Base-by-base conservation (phyloP, 352 stramenopile genomes). In the Blastocystis sp. region DNA sequence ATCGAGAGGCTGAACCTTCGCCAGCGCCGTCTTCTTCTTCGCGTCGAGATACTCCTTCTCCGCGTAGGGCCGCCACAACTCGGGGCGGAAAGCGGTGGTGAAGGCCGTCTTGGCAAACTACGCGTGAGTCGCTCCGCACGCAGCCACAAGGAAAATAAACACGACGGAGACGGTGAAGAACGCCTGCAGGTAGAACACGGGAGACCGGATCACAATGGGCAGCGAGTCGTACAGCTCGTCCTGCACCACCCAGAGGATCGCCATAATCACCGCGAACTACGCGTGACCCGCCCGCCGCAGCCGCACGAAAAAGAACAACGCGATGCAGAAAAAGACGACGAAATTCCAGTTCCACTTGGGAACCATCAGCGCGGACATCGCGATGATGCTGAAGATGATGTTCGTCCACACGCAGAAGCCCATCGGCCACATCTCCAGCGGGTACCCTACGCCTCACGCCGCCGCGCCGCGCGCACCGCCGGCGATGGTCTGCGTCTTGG, bases 371-470 rank as follows among this genome's bases (percentile, higher is more conserved):
- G 48, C 71, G 34, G 41, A 23, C 71, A 81, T 81, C 5, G 79
- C 34, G 59, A 87, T 87, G 52, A 87, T 87, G 62, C 62, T 87
- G 28, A 87, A 62, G 14, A 87, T 87, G 28, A 87, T 78, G 48
- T 87, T 62, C 2, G 65, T 87, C 62, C 65, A 87, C 34, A 87
- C 7, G 43, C 40, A 87, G 40, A 87, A 81, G n/a, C 71, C 71
- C 71, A 81, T 59, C 38, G 43, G 9, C 71, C 71, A 81, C 23
- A 81, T 43, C 71, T 81, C 71, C 40, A 81, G 34, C 11, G 71
- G 71, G 14, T 66, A 40, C 7, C 71, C 71, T 87, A 87, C 45
- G n/a, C 34, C 5, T 60, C 1, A 77, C 28, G 23, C 79, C 40
- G 19, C 5, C 19, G 21, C 17, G 4, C 1, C 43, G 34, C 21